phyloP scores from a whole-genome alignment of 2,329 filamentous ascomycete species.

The Blastomyces gilchristii region DNA sequence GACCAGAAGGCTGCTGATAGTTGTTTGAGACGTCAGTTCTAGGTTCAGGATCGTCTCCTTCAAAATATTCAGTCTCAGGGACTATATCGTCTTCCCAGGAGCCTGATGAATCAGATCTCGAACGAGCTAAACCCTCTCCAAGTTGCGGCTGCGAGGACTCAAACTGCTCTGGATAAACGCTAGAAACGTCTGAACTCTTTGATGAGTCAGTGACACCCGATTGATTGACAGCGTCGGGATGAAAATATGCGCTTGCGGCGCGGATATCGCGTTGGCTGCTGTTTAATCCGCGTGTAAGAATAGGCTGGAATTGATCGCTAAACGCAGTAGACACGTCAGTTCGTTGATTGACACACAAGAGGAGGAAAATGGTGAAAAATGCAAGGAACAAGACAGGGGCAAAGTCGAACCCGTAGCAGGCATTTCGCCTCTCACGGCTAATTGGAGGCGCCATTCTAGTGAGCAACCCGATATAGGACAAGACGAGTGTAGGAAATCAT shows the following conservation, averaged over 20 bases:
- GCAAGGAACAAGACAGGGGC: background rate
- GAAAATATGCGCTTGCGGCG: background rate
- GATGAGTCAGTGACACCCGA: background rate
- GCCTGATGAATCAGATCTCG: background rate
- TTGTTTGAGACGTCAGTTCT: background rate
- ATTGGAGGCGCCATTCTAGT: slow-evolving; percentile 9
- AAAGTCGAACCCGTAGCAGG: slow-evolving; percentile 14
- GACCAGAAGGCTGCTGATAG: background rate
- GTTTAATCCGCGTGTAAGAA: background rate
- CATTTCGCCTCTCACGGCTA: slow-evolving; percentile 10
- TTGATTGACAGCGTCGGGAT: background rate
- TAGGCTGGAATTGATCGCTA: slow-evolving; percentile 1
- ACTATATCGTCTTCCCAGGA: slow-evolving; percentile 2
- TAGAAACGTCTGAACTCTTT: background rate
- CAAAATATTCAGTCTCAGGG: background rate
- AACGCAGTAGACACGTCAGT: background rate
- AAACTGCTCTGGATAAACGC: background rate
- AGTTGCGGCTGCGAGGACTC: background rate
- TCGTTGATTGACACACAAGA: background rate
- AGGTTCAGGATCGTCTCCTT: background rate
- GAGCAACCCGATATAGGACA: background rate
- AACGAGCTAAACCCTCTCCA: background rate
- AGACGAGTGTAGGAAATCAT: background rate
- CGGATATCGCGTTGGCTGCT: background rate
- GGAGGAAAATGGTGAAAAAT: background rate